A percentile compares a stretch with the other conserved stretches of the same genome.
These are phyloP conservation scores for Sordariomycetes sp. DNA, from an alignment of 2,329 filamentous ascomycete genomes.

Conservation along the genomic window DNA sequence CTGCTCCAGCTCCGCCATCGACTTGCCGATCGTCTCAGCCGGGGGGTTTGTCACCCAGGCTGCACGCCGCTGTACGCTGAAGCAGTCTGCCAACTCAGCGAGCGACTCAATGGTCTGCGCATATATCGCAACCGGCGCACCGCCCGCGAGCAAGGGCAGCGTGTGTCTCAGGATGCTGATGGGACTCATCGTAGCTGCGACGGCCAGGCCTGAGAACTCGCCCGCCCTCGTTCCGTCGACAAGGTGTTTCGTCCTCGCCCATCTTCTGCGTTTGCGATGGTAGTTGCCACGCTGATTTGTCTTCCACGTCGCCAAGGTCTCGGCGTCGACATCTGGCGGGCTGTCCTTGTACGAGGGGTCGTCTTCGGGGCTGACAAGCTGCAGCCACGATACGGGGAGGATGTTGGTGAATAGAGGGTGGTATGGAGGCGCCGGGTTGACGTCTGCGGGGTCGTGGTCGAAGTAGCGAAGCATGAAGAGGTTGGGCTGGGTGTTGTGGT, in stretches of 20 bases:
- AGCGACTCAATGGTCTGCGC: conserved; percentile 73
- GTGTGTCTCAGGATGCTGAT: conserved; percentile 64
- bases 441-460: conserved; percentile 64
- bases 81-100: conserved; percentile 69
- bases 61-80: conserved; percentile 68
- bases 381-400: conserved; percentile 82
- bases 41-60: conserved; percentile 58
- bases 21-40: conserved; percentile 31
- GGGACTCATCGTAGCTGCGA: conserved; percentile 77
- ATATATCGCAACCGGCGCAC: conserved; percentile 80
- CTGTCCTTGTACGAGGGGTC: conserved; percentile 66
- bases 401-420: conserved; percentile 81
- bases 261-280: conserved; percentile 80
- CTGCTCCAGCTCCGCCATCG: conserved; percentile 38
- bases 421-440: conserved; percentile 43
- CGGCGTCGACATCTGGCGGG: conserved; percentile 48
- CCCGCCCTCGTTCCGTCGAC: conserved; percentile 68
- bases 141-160: conserved; percentile 74
- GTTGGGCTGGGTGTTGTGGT: conserved; percentile 79
- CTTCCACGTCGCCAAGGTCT: conserved; percentile 63
- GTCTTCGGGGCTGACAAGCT: conserved; percentile 67
- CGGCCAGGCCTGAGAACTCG: conserved; percentile 72
- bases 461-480: conserved; percentile 84
- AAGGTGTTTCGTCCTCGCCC: conserved; percentile 61
- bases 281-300: conserved; percentile 75